Evolutionary conservation across 257 asterid species (phyloP).

Genomic region (Capsicum chinense): DNA sequence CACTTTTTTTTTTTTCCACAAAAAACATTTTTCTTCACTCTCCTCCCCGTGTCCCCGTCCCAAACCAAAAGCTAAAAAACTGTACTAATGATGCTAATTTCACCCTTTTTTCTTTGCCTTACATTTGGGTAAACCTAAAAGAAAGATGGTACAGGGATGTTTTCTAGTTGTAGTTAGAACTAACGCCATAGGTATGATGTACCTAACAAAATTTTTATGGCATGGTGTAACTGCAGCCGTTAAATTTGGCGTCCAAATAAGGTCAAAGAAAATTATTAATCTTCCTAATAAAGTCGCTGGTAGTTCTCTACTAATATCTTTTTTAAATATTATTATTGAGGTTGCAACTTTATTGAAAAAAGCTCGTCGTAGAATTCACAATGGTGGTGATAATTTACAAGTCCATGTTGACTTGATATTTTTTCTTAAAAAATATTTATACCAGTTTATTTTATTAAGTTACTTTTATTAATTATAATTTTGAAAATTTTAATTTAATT

Average conservation of each 20-base stretch:
- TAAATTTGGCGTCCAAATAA: conserved; percentile 12
- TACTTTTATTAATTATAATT: no score
- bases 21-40: no score
- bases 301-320: neutral
- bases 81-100: neutral
- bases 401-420: no score
- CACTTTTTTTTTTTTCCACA: no score
- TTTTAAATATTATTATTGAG: neutral
- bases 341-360: neutral
- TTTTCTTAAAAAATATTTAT: no score
- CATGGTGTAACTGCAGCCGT: conserved; percentile 3
- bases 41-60: no score
- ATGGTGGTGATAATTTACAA: no score
- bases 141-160: neutral
- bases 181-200: neutral
- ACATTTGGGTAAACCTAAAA: neutral
- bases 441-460: no score
- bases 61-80: no score
- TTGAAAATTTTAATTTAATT: no score
- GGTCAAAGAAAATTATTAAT: conserved; percentile 12
- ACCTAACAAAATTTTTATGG: neutral
- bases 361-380: neutral
- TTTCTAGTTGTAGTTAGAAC: neutral
- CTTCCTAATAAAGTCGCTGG: neutral
- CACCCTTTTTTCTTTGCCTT: neutral